phyloP scores from a whole-genome alignment of 257 asterid genomes.

The Przewalskia tangutica region DNA sequence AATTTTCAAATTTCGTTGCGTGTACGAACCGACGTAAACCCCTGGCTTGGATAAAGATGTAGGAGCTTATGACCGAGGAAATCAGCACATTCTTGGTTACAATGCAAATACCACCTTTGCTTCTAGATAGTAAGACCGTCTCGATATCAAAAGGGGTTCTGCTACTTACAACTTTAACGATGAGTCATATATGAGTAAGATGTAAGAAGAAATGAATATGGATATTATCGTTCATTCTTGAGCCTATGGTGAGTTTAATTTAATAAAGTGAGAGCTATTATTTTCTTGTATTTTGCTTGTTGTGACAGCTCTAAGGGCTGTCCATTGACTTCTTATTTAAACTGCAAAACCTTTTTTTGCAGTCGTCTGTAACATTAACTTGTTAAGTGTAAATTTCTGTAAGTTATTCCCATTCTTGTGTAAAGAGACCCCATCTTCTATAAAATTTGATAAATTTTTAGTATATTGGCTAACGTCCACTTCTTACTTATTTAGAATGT shows the following conservation, averaged over 20 bases:
- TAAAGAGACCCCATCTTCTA: background rate
- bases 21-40: too few species aligned
- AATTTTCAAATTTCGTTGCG: too few species aligned
- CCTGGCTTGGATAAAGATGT: constrained; percentile 19
- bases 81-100: constrained; percentile 25
- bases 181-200: constrained; percentile 21
- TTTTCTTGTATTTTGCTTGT: background rate
- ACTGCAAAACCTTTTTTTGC: background rate
- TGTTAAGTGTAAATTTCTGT: constrained; percentile 4
- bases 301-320: constrained; percentile 2
- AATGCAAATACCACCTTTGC: constrained; percentile 17
- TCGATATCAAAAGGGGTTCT: constrained; percentile 10
- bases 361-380: constrained; percentile 4
- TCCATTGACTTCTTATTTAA: background rate
- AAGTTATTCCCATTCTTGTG: background rate
- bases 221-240: constrained; percentile 20
- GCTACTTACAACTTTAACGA: constrained; percentile 19
- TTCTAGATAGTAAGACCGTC: constrained; percentile 15
- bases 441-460: background rate
- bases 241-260: constrained; percentile 24
- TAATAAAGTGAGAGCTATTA: constrained; percentile 12
- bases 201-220: constrained; percentile 25
- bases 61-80: constrained; percentile 14
- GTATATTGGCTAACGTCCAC: background rate
- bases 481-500: background rate